phyloP scores from a whole-genome alignment of 116 monocot genomes.

The Zostera marina region DNA sequence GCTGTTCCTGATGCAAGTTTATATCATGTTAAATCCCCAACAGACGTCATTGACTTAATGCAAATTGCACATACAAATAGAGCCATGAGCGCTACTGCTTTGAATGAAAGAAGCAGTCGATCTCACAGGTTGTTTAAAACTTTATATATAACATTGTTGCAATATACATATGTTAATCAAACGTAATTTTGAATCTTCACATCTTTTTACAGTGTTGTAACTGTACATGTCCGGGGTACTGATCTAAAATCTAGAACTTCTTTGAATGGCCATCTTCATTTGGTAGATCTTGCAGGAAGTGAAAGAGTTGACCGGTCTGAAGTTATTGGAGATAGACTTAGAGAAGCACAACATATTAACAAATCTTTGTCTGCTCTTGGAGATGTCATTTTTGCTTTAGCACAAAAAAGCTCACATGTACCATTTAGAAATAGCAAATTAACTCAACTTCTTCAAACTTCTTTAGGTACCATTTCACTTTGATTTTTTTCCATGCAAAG shows the following conservation, averaged over 20 bases:
- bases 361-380: slow-evolving; percentile 88
- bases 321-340: slow-evolving; percentile 70
- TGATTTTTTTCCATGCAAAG: background rate
- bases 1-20: slow-evolving; percentile 76
- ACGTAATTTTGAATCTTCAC: background rate
- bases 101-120: slow-evolving; percentile 85
- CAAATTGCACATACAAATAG: slow-evolving; percentile 54
- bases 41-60: slow-evolving; percentile 66
- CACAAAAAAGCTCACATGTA: slow-evolving; percentile 79
- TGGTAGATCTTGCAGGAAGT: slow-evolving; percentile 90
- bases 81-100: slow-evolving; percentile 75
- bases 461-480: slow-evolving; percentile 39
- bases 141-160: background rate
- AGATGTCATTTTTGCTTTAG: slow-evolving; percentile 71
- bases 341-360: slow-evolving; percentile 83
- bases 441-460: slow-evolving; percentile 67
- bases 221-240: slow-evolving; percentile 61
- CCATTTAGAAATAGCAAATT: slow-evolving; percentile 97
- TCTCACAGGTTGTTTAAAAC: slow-evolving; percentile 71
- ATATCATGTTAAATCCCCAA: slow-evolving; percentile 51
- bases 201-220: slow-evolving; percentile 53
- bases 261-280: slow-evolving; percentile 51
- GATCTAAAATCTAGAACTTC: slow-evolving; percentile 32
- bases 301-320: slow-evolving; percentile 80
- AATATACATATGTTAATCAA: background rate